Evolutionary conservation across 2,329 filamentous ascomycete species (phyloP).

Genomic region (Ophiobolus disseminans): DNA sequence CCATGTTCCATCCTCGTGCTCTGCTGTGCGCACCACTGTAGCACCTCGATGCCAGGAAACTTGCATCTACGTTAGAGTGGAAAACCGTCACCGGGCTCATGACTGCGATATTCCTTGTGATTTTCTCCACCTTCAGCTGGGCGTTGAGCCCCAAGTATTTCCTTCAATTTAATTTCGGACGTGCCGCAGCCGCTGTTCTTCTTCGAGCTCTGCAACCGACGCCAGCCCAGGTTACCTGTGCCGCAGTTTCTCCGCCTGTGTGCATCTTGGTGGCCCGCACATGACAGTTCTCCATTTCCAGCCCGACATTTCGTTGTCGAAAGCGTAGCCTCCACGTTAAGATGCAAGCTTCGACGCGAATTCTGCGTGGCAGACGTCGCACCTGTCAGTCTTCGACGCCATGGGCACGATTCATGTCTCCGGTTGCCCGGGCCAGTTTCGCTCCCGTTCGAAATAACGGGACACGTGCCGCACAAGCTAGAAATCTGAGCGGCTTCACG

Average conservation of each 20-base stretch:
- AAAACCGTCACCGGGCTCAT: slow-evolving; percentile 1
- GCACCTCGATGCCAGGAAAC: neutral
- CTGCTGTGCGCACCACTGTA: slow-evolving; percentile 4
- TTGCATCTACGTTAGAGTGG: neutral
- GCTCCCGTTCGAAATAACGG: slow-evolving; percentile 7
- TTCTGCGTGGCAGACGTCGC: slow-evolving; percentile 9
- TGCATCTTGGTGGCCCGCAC: neutral
- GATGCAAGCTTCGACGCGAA: neutral
- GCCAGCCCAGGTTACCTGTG: neutral
- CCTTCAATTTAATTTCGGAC: slow-evolving; percentile 15
- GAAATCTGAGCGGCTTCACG: slow-evolving; percentile 10
- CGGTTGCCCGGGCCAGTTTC: neutral
- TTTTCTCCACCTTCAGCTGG: slow-evolving; percentile 4
- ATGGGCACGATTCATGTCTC: neutral
- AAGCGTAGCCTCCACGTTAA: slow-evolving; percentile 6
- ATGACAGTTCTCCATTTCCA: neutral
- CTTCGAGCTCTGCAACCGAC: slow-evolving; percentile 1
- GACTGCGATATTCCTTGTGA: slow-evolving; percentile 4
- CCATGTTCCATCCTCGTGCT: neutral
- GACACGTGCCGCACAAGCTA: slow-evolving; percentile 14
- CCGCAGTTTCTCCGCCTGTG: slow-evolving; percentile 15
- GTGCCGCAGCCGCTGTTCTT: slow-evolving; percentile 1
- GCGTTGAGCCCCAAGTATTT: slow-evolving; percentile 3
- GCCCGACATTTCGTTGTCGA: neutral
- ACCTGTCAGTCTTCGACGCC: slow-evolving; percentile 1